Conservation (phyloP, 1,139 yeast genomes). For the Geotrichum bryndzae region DNA sequence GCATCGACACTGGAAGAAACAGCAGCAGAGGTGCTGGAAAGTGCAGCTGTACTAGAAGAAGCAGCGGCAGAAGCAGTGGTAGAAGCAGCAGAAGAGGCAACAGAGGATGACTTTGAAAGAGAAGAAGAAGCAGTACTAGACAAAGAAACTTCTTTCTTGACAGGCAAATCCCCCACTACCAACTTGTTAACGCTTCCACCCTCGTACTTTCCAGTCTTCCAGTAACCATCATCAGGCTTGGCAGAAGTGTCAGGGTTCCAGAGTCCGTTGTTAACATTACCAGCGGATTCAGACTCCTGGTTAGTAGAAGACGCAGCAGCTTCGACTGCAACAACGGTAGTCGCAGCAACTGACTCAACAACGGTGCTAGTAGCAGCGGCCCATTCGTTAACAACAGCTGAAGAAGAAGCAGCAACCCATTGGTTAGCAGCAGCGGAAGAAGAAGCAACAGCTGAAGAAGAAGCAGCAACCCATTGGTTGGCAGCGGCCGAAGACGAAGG, state of each 20-base stretch:
- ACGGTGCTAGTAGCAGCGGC: not conserved
- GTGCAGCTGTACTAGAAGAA: not conserved
- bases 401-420: not conserved
- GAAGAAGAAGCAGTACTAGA: slow-evolving; percentile 2
- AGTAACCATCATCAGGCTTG: not conserved
- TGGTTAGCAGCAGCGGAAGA: not conserved
- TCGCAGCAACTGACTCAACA: not conserved
- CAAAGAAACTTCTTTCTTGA: not conserved
- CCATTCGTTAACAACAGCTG: not conserved
- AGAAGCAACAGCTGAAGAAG: not conserved
- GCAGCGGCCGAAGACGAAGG: not conserved
- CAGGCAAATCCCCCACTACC: not conserved
- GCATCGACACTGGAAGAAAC: slow-evolving; percentile 2
- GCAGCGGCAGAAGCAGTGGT: not conserved
- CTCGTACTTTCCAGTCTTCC: not conserved
- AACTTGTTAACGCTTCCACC: not conserved
- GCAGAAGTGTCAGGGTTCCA: not conserved
- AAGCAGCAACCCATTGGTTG: not conserved
- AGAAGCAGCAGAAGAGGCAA: not conserved
- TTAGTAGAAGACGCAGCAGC: not conserved
- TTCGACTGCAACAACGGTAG: not conserved
- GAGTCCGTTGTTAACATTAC: not conserved
- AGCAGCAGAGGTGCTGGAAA: not conserved
- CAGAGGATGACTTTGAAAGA: slow-evolving; percentile 3
- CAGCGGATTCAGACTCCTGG: not conserved